These are phyloP conservation scores for Colletotrichum orchidophilum DNA, from an alignment of 2,329 filamentous ascomycete species.

Conservation along the genomic window DNA sequence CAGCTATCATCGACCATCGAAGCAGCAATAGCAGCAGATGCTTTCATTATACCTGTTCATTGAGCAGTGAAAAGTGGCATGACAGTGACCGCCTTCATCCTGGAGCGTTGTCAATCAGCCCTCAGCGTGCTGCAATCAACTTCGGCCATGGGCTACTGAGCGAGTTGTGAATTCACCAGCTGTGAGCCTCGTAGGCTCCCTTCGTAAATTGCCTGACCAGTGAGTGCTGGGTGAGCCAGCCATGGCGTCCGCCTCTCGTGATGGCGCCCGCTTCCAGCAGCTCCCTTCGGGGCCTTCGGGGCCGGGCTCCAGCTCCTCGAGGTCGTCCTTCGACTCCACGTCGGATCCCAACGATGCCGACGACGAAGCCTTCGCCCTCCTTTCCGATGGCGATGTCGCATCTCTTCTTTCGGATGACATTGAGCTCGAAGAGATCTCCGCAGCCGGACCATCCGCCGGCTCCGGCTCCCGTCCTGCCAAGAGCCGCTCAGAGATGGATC, in stretches of 20 bases:
- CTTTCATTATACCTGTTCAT: background rate
- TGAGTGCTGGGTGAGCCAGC: too few species aligned
- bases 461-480: background rate
- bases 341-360: background rate
- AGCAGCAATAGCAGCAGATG: background rate
- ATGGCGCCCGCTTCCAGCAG: constrained; percentile 1
- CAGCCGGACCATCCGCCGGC: background rate
- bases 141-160: background rate
- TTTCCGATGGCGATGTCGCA: background rate
- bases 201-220: background rate
- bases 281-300: background rate
- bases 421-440: background rate
- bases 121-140: background rate
- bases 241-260: background rate
- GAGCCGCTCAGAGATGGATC: background rate
- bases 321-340: background rate
- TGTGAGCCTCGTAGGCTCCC: background rate
- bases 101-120: background rate
- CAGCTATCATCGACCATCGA: background rate
- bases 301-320: background rate
- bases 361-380: constrained; percentile 8
- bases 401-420: background rate
- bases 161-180: background rate
- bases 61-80: background rate
- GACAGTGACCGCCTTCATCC: background rate